Percentiles rank a stretch among this genome's conserved stretches.
Conservation (phyloP, 108 stramenopile genomes). For the Nitzschia sp. region DNA sequence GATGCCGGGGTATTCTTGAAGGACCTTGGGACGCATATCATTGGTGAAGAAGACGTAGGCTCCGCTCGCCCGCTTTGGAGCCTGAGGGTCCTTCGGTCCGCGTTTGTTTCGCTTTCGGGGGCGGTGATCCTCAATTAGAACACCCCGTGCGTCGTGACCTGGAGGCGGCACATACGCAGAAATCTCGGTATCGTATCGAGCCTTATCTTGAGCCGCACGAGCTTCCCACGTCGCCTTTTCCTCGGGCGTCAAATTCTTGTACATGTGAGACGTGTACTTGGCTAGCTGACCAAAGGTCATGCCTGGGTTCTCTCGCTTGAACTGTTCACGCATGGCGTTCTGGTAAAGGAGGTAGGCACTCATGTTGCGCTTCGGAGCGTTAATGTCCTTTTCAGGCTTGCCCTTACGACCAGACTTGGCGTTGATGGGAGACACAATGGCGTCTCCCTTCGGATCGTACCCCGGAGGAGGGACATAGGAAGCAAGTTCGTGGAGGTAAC, state of each 20-base stretch:
- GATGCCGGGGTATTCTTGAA: slow-evolving; percentile 81
- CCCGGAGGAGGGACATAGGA: slow-evolving; percentile 77
- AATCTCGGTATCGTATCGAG: slow-evolving; percentile 81
- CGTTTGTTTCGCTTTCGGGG: slow-evolving; percentile 69
- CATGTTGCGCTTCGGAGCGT: slow-evolving; percentile 93
- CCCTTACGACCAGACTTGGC: slow-evolving; percentile 50
- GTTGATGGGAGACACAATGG: slow-evolving; percentile 51
- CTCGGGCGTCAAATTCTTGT: slow-evolving; percentile 77
- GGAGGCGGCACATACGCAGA: slow-evolving; percentile 73
- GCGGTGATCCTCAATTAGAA: slow-evolving; percentile 77
- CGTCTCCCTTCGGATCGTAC: slow-evolving; percentile 86
- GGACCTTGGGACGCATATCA: slow-evolving; percentile 81
- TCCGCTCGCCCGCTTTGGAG: slow-evolving; percentile 78
- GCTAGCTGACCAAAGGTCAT: slow-evolving; percentile 90
- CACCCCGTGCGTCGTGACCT: slow-evolving; percentile 81
- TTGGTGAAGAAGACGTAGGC: slow-evolving; percentile 89
- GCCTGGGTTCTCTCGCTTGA: slow-evolving; percentile 76
- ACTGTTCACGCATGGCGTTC: slow-evolving; percentile 87
- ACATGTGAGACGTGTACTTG: slow-evolving; percentile 91
- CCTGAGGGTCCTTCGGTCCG: slow-evolving; percentile 69
- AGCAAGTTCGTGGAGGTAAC: slow-evolving; percentile 76
- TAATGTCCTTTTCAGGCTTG: slow-evolving; percentile 72
- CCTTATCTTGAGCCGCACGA: slow-evolving; percentile 80
- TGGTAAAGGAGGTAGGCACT: slow-evolving; percentile 64
- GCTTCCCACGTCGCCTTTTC: slow-evolving; percentile 84